Base-by-base conservation (phyloP, 306 rosid genomes). In the Delonix regia region DNA sequence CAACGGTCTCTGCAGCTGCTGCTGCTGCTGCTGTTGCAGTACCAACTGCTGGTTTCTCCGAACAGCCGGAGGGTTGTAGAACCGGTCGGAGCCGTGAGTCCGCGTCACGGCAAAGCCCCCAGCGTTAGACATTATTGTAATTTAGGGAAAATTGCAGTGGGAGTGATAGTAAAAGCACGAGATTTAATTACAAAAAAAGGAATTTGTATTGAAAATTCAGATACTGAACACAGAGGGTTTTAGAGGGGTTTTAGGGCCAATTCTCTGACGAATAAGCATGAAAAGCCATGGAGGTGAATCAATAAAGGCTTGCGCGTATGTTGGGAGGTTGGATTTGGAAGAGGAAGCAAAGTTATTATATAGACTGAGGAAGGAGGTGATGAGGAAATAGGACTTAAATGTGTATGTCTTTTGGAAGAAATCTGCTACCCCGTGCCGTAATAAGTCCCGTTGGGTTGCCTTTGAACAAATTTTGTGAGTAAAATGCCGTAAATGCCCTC, bases 71-170 rank as follows among this genome's bases (percentile, higher is more conserved):
- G 74, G 65, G 27, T 41, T 73, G 64, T 84, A 71, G 78, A 85
- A 69, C 38, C 84, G 79, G 64, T 75, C 55, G 0, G 83, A 47
- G 53, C 80, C 83, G 70, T 33, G 73, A n/a, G 42, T 41, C 19
- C 80, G 80, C 9, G 77, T 42, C 63, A 70, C 14, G 2, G 78
- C 77, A 34, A 16, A 79, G 25, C 38, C 79, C 33, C 71, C 79
- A 2, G 85, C 73, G 71, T 84, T 84, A 28, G 87, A 77, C 90
- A 84, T 87, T 83, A 22, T 60, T 22, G 52, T 42, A 33, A 75
- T 38, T 24, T 22, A 67, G 10, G 36, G 63, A 41, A 25, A 38
- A 48, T 62, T 56, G 51, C 33, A 24, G 67, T 80, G 67, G 19
- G 55, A 63, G 75, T 16, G 27, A 24, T 3, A 45, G 36, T 10